Evolutionary conservation across 805 yeast species (phyloP).

Genomic region (Candida krabiensis): DNA sequence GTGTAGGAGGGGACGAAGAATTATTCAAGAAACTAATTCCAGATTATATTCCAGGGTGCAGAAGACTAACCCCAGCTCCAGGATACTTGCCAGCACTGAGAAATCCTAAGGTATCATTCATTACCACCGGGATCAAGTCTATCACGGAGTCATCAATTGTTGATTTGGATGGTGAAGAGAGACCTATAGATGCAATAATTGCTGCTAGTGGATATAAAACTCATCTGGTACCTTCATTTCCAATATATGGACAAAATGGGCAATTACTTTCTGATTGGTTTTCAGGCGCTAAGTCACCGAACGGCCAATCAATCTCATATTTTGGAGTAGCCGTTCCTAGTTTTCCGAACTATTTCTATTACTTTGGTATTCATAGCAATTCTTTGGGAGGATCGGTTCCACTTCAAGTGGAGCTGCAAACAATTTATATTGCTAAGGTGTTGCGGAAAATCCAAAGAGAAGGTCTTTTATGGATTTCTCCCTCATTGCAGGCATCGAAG

Average conservation of each 20-base stretch:
- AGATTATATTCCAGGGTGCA: background rate
- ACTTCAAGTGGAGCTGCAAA: background rate
- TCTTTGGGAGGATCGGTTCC: background rate
- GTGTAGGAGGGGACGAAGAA: background rate
- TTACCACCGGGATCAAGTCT: too few species aligned
- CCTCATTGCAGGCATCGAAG: background rate
- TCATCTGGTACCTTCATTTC: slow-evolving; percentile 1
- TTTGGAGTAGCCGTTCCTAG: slow-evolving; percentile 1
- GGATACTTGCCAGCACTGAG: background rate
- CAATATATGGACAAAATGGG: background rate
- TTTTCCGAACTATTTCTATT: slow-evolving; percentile 1
- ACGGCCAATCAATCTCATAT: background rate
- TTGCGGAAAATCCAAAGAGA: background rate
- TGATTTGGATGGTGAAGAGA: too few species aligned
- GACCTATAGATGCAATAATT: slow-evolving; percentile 1
- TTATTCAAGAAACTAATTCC: background rate
- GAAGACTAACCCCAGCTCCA: slow-evolving; percentile 1
- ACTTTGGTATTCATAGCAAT: slow-evolving; percentile 1
- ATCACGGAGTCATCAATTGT: too few species aligned
- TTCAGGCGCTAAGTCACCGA: background rate
- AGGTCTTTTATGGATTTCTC: background rate
- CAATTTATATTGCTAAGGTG: slow-evolving; percentile 1
- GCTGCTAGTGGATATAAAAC: background rate
- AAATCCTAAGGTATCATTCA: background rate
- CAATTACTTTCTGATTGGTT: slow-evolving; percentile 1